Evolutionary conservation across 2,329 filamentous ascomycete genomes (phyloP).

Genomic region (Purpureocillium lavendulum): DNA sequence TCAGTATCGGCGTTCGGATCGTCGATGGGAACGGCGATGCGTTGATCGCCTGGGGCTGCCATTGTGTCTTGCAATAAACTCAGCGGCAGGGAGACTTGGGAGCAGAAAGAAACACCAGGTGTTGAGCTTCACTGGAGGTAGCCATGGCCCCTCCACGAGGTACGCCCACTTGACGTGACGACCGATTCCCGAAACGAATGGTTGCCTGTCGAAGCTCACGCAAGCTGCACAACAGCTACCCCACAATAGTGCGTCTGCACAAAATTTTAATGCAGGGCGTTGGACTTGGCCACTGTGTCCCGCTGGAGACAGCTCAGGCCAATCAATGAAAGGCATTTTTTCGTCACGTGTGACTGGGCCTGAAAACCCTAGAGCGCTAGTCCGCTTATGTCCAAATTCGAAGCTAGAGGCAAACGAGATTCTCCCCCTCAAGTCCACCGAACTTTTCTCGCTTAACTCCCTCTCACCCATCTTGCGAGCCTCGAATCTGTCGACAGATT

Average conservation of each 20-base stretch:
- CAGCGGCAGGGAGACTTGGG: not conserved
- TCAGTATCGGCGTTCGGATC: constrained; percentile 97
- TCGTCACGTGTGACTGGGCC: constrained; percentile 27
- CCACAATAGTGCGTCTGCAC: constrained; percentile 4
- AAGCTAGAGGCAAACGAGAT: constrained; percentile 23
- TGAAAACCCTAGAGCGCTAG: constrained; percentile 30
- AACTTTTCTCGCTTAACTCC: constrained; percentile 42
- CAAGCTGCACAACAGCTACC: constrained; percentile 7
- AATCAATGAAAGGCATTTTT: constrained; percentile 7
- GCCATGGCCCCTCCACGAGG: too few species aligned
- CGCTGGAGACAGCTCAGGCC: constrained; percentile 3
- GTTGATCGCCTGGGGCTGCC: constrained; percentile 55
- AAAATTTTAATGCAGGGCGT: constrained; percentile 4
- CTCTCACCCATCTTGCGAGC: constrained; percentile 39
- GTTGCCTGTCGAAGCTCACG: not conserved
- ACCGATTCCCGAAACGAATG: not conserved
- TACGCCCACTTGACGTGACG: too few species aligned
- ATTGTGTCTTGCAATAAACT: constrained; percentile 25
- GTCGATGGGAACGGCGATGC: constrained; percentile 76
- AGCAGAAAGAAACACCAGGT: not conserved
- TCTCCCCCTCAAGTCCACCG: constrained; percentile 26
- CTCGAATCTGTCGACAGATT: constrained; percentile 49
- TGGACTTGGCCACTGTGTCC: not conserved
- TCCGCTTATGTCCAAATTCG: constrained; percentile 27
- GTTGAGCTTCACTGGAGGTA: not conserved